These are phyloP conservation scores for Withania somnifera DNA, from an alignment of 305 asterid genomes.

Conservation along the genomic window DNA sequence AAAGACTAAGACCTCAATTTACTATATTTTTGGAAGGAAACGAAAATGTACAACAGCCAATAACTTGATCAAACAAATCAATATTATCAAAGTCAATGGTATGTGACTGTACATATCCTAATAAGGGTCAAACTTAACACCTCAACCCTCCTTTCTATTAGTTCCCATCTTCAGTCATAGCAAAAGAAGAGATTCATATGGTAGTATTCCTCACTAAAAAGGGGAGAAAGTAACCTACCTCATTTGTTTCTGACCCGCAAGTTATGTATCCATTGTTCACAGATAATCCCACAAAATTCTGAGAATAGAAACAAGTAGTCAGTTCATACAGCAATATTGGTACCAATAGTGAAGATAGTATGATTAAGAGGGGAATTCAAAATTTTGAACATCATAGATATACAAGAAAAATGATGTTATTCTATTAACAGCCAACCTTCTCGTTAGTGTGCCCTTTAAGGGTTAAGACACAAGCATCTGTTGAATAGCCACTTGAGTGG, in stretches of 20 bases:
- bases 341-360: not conserved
- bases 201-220: not conserved
- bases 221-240: conserved; percentile 31
- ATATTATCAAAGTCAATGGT: not conserved
- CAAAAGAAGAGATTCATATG: not conserved
- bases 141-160: not conserved
- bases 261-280: conserved; percentile 82
- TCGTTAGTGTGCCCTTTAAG: conserved; percentile 88
- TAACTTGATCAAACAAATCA: not conserved
- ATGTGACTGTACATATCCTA: not conserved
- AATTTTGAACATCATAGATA: not conserved
- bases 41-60: not conserved
- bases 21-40: not conserved
- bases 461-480: conserved; percentile 68
- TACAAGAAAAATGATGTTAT: not conserved
- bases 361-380: not conserved
- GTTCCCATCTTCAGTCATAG: not conserved
- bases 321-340: not conserved
- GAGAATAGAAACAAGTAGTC: conserved; percentile 13
- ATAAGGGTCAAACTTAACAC: not conserved
- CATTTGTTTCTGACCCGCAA: conserved; percentile 95
- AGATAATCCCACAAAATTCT: conserved; percentile 94
- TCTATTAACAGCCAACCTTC: conserved; percentile 40
- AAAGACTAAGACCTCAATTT: not conserved
- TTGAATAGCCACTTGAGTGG: conserved; percentile 44